Conservation (phyloP, 768 basidiomycete genomes). For the Leccinum subtestaceum region DNA sequence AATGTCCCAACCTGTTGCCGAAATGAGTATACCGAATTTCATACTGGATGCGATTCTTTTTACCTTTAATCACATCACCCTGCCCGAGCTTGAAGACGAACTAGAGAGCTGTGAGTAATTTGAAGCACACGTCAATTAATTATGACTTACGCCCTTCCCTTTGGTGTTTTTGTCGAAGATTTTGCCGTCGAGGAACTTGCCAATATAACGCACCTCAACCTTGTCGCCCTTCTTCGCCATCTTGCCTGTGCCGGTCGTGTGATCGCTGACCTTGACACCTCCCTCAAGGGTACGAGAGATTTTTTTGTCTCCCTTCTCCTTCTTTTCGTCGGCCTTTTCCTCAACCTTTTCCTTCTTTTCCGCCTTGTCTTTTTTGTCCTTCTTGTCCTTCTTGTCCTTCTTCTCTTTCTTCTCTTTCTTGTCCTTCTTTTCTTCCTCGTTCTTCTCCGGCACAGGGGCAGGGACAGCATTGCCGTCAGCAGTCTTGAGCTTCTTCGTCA, state of each 20-base stretch:
- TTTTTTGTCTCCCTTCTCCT: conserved; percentile 25
- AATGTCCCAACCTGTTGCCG: conserved; percentile 74
- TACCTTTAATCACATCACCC: conserved; percentile 91
- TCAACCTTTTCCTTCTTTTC: conserved; percentile 37
- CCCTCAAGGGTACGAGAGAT: conserved; percentile 46
- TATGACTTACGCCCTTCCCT: conserved; percentile 73
- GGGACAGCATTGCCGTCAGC: conserved; percentile 47
- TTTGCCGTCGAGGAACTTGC: conserved; percentile 76
- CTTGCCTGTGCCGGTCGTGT: conserved; percentile 79
- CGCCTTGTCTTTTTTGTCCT: conserved; percentile 32
- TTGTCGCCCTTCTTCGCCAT: conserved; percentile 82
- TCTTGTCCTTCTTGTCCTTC: conserved; percentile 45
- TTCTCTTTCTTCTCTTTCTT: conserved; percentile 49
- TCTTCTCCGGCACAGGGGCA: conserved; percentile 21
- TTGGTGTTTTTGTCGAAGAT: conserved; percentile 78
- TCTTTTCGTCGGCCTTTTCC: conserved; percentile 30
- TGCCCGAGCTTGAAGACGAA: conserved; percentile 78
- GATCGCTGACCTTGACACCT: conserved; percentile 76
- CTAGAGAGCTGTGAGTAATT: conserved; percentile 32
- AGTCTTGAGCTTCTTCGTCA: conserved; percentile 71
- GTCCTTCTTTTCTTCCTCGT: conserved; percentile 33
- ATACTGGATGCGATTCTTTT: conserved; percentile 9
- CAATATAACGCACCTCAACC: conserved; percentile 88
- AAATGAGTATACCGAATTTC: conserved; percentile 1
- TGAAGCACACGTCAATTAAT: conserved; percentile 6